A percentile compares a stretch with the other conserved stretches of the same genome.
These are phyloP conservation scores for Diaporthe aspalathi DNA, from an alignment of 2,329 filamentous ascomycete species.

Conservation along the genomic window DNA sequence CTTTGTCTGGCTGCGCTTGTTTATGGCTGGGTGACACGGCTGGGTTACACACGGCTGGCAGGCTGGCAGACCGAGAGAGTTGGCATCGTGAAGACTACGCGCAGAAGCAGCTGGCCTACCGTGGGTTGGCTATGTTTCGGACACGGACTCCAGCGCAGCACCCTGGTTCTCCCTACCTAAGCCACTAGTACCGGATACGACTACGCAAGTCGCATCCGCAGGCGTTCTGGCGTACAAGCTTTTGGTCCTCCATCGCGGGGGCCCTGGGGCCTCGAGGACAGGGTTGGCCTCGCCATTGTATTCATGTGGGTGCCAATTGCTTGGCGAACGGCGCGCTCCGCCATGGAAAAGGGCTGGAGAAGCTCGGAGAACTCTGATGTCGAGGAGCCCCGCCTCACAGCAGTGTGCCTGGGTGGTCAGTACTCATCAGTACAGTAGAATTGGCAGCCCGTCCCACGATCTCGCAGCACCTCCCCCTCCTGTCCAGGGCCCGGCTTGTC, in stretches of 20 bases:
- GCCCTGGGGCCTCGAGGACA: background rate
- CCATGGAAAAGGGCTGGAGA: conserved; percentile 24
- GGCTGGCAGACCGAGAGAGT: too few species aligned
- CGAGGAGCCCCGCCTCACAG: conserved; percentile 14
- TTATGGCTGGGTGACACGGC: background rate
- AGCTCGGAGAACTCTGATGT: conserved; percentile 29
- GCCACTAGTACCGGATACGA: background rate
- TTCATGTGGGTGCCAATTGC: conserved; percentile 21
- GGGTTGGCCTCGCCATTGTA: conserved; percentile 22
- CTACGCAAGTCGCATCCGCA: background rate
- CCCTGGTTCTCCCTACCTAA: background rate
- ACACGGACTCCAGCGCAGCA: background rate
- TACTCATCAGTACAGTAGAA: background rate
- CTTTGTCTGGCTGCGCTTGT: background rate
- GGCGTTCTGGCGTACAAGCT: conserved; percentile 17
- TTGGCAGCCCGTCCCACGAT: background rate
- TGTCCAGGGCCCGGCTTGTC: conserved; percentile 27
- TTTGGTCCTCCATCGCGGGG: background rate
- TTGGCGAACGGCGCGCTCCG: conserved; percentile 30
- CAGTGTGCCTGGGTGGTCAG: background rate
- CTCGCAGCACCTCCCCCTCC: conserved; percentile 12
- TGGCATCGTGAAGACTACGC: background rate
- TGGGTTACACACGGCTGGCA: too few species aligned
- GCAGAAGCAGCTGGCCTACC: background rate
- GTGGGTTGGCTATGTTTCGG: background rate